phyloP scores from a whole-genome alignment of 106 monocot genomes.

The Apostasia ramifera region DNA sequence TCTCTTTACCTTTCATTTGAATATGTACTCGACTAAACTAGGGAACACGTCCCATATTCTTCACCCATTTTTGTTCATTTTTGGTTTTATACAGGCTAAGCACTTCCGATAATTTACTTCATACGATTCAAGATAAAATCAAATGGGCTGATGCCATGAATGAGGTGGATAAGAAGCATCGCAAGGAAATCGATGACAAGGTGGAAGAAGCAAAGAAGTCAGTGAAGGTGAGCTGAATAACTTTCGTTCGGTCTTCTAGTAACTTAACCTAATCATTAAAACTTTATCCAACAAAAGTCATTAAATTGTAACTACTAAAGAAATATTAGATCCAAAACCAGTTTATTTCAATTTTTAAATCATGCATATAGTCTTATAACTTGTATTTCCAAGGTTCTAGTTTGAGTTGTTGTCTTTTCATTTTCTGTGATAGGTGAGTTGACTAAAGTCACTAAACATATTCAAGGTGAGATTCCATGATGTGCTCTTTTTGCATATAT shows the following conservation, averaged over 20 bases:
- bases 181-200: slow-evolving; percentile 84
- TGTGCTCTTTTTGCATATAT: no score
- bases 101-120: slow-evolving; percentile 76
- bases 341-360: no score
- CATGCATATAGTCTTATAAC: background rate
- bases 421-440: background rate
- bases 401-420: background rate
- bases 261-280: no score
- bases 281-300: no score
- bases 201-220: slow-evolving; percentile 90
- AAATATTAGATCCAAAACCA: no score
- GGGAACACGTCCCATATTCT: no score
- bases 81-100: slow-evolving; percentile 39
- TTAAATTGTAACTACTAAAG: no score
- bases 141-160: slow-evolving; percentile 94
- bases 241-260: background rate
- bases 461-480: no score
- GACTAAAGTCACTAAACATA: no score
- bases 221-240: slow-evolving; percentile 45
- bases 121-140: slow-evolving; percentile 91
- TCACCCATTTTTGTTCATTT: no score
- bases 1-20: no score
- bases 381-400: background rate
- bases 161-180: slow-evolving; percentile 74
- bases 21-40: no score